Evolutionary conservation across 805 yeast genomes (phyloP), one percentile per base, ranked within the genome.

Genomic region (Lipomyces mesembrius): DNA sequence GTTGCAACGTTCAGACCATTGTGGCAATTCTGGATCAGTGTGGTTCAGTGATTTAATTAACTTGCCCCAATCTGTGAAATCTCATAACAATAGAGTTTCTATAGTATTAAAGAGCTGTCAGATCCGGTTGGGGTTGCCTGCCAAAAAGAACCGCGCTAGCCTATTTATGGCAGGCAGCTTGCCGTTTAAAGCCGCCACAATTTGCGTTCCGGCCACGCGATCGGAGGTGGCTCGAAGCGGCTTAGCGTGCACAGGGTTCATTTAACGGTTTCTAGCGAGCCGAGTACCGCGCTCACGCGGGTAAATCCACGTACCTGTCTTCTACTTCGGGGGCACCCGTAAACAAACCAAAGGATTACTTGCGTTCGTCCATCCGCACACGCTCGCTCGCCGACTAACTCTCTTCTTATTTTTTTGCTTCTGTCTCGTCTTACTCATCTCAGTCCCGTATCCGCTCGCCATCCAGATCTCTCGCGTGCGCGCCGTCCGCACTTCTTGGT

Each of bases 401-500:
- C 51, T 37, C n/a, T 32, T 35, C 32, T 27, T 51, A 27, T 34
- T 52, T 51, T 60, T 58, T 22, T 14, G 53, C 14, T 12, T 20
- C 27, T 12, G 12, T 37, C 43, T 11, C 52, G 27, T 46, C 37
- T 14, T 35, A n/a, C 43, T 17, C 57, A 8, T 60, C 25, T 14
- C 20, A 14, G 37, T 22, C 32, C 43, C 49, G 22, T 55, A 5
- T 32, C 39, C 20, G 9, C 20, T 55, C 39, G 39, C 55, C 55
- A 34, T 55, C 39, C 39, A 14, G 34, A 52, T 8, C 12, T 56
- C 25, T 43, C 46, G 46, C 51, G 39, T 25, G 46, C 60, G n/a
- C 35, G 55, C 55, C 34, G 14, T 29, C 32, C 17, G 9, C 55
- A 14, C 22, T 52, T 9, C 7, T 52, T 22, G 55, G 43, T 43